Evolutionary conservation across 768 basidiomycete species (phyloP).

Genomic region (Collybia nuda): DNA sequence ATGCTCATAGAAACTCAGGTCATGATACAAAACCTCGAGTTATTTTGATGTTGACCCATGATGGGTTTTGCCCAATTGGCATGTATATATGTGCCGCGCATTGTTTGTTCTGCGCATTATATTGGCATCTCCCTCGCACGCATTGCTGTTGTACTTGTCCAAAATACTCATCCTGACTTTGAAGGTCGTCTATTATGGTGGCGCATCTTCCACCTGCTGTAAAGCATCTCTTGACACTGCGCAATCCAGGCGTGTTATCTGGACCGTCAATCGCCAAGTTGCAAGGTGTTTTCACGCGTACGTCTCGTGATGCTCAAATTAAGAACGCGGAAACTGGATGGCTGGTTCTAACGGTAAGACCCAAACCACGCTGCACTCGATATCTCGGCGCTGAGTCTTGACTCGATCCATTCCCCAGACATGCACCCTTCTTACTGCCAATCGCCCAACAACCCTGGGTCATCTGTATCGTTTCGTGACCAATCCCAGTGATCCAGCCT

Average conservation of each 20-base stretch:
- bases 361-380: conserved; percentile 13
- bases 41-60: no score
- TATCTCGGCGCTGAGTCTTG: not conserved
- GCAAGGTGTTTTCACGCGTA: conserved; percentile 53
- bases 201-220: conserved; percentile 59
- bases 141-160: no score
- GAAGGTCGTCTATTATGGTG: conserved; percentile 26
- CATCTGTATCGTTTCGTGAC: conserved; percentile 82
- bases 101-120: no score
- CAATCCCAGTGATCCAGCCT: conserved; percentile 37
- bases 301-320: conserved; percentile 63
- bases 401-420: conserved; percentile 46
- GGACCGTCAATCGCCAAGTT: conserved; percentile 56
- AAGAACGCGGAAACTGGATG: conserved; percentile 74
- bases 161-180: no score
- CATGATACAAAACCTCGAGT: no score
- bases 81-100: no score
- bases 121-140: no score
- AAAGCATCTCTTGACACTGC: conserved; percentile 71
- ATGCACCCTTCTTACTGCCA: conserved; percentile 79
- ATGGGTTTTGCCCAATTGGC: no score
- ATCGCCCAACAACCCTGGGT: conserved; percentile 76
- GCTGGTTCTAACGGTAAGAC: conserved; percentile 70
- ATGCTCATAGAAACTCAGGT: no score
- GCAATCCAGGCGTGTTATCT: conserved; percentile 58